Evolutionary conservation across 2,329 filamentous ascomycete genomes (phyloP).

Genomic region (Colletotrichum plurivorum): DNA sequence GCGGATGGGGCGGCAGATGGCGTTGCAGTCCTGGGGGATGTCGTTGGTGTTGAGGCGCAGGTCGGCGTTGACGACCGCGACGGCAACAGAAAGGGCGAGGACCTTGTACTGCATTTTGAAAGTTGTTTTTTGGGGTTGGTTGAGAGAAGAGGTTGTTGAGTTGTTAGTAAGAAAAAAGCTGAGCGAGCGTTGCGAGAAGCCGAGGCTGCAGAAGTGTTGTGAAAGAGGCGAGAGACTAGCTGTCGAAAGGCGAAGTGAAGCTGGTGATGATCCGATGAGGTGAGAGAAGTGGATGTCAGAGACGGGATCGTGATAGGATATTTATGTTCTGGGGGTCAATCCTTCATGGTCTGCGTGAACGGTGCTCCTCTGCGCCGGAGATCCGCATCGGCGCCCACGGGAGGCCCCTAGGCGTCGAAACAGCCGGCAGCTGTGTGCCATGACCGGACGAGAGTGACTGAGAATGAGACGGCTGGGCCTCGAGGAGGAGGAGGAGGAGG

Average conservation of each 20-base stretch:
- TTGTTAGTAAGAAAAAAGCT: conserved; percentile 9
- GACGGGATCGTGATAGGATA: conserved; percentile 40
- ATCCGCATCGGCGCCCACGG: conserved; percentile 31
- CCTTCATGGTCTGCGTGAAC: conserved; percentile 23
- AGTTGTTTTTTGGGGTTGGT: conserved; percentile 10
- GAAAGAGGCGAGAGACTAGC: conserved; percentile 38
- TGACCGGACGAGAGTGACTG: conserved; percentile 25
- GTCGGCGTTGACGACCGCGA: conserved; percentile 50
- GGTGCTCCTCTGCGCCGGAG: conserved; percentile 22
- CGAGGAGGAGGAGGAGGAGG: background rate
- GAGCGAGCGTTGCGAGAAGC: conserved; percentile 31
- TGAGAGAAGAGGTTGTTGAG: background rate
- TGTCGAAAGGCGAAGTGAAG: conserved; percentile 41
- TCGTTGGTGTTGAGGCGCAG: conserved; percentile 52
- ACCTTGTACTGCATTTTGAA: conserved; percentile 47
- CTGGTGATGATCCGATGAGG: conserved; percentile 36
- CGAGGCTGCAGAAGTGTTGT: conserved; percentile 31
- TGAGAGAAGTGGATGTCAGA: background rate
- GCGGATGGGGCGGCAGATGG: conserved; percentile 54
- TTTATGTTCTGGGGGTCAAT: conserved; percentile 33
- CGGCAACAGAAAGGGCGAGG: conserved; percentile 47
- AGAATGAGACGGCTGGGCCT: conserved; percentile 16
- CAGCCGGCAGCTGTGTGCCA: conserved; percentile 23
- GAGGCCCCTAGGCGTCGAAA: conserved; percentile 28
- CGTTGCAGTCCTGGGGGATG: conserved; percentile 51